Percentiles rank a stretch among this genome's conserved stretches.
Evolutionary conservation across 345 rosid genomes (phyloP).

Genomic region (Populus davidiana): DNA sequence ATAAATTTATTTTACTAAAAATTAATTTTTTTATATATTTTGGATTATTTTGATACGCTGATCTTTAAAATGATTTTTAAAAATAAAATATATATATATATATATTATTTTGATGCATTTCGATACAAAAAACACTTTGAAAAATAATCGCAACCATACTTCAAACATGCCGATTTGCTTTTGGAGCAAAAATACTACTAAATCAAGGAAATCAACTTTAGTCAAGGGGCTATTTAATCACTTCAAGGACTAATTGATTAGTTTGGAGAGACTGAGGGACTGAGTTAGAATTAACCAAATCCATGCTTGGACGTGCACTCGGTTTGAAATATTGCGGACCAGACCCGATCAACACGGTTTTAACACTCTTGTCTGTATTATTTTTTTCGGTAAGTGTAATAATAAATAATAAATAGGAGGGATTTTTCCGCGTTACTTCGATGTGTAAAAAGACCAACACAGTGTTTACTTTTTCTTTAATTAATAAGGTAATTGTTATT

Average conservation of each 20-base stretch:
- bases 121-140: too few species aligned
- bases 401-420: background rate
- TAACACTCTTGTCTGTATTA: rapidly evolving
- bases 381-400: background rate
- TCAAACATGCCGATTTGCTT: too few species aligned
- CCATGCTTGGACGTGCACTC: background rate
- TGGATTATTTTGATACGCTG: too few species aligned
- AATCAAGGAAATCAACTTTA: too few species aligned
- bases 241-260: background rate
- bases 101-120: too few species aligned
- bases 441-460: background rate
- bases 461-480: background rate
- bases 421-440: background rate
- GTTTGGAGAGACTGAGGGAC: background rate
- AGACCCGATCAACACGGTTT: background rate
- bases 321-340: background rate
- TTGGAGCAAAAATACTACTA: background rate
- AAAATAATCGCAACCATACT: too few species aligned
- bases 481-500: too few species aligned
- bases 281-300: background rate
- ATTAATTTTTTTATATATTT: too few species aligned
- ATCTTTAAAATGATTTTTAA: too few species aligned
- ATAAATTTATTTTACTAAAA: too few species aligned
- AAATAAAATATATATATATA: too few species aligned
- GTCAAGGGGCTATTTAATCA: background rate